Evolutionary conservation across 2,329 filamentous ascomycete genomes (phyloP).

Genomic region (Colletotrichum costaricense): DNA sequence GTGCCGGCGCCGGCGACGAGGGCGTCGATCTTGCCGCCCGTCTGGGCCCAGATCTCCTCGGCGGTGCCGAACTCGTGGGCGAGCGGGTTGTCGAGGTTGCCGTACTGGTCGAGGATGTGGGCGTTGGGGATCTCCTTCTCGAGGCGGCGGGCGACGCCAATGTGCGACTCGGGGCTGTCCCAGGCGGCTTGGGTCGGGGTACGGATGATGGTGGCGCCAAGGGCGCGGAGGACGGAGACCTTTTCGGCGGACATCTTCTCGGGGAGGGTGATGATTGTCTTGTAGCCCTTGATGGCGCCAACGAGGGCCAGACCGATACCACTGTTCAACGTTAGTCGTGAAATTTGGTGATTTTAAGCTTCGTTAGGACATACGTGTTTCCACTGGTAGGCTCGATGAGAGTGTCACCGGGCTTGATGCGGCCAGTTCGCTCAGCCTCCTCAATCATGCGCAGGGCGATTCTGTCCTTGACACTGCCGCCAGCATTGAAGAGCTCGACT

Average conservation of each 20-base stretch:
- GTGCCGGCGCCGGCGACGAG: slow-evolving; percentile 94
- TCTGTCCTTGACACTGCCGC: slow-evolving; percentile 92
- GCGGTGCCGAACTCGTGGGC: slow-evolving; percentile 96
- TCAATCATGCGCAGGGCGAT: slow-evolving; percentile 98
- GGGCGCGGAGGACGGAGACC: slow-evolving; percentile 90
- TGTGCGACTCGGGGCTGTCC: slow-evolving; percentile 95
- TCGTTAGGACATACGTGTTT: slow-evolving; percentile 74
- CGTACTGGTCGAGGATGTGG: slow-evolving; percentile 97
- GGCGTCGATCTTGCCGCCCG: slow-evolving; percentile 81
- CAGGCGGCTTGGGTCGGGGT: slow-evolving; percentile 96
- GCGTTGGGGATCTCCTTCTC: slow-evolving; percentile 97
- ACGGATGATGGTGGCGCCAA: slow-evolving; percentile 96
- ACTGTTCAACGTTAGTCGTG: slow-evolving; percentile 44
- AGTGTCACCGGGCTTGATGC: slow-evolving; percentile 97
- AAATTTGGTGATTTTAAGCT: slow-evolving; percentile 39
- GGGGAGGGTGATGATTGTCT: slow-evolving; percentile 97
- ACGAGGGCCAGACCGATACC: slow-evolving; percentile 96
- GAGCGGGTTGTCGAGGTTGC: slow-evolving; percentile 89
- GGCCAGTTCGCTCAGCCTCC: slow-evolving; percentile 88
- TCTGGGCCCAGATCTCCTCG: slow-evolving; percentile 96
- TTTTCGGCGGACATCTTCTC: slow-evolving; percentile 99
- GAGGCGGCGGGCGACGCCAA: slow-evolving; percentile 89
- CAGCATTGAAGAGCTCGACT: slow-evolving; percentile 92
- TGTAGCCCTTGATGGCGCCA: slow-evolving; percentile 95
- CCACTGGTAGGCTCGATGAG: slow-evolving; percentile 98